phyloP scores from a whole-genome alignment of 331 rosid genomes.

The Erythrophleum ivorense region DNA sequence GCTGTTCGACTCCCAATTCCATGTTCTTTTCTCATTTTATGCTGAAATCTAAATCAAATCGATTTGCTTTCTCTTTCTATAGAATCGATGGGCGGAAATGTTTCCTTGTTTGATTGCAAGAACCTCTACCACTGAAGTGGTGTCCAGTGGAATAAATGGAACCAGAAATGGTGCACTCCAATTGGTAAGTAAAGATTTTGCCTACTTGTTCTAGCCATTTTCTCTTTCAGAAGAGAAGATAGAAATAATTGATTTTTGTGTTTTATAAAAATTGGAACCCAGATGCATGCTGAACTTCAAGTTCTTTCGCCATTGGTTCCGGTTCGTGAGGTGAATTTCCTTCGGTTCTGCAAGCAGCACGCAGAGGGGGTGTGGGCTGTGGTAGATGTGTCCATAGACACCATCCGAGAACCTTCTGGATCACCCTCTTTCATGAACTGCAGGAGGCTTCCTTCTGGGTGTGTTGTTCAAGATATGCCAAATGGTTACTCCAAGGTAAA shows the following conservation, averaged over 20 bases:
- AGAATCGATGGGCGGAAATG: conserved; percentile 97
- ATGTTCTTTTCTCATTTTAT: not conserved
- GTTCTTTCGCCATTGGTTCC: conserved; percentile 95
- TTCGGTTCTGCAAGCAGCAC: conserved; percentile 93
- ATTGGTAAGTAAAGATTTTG: conserved; percentile 50
- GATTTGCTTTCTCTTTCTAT: not conserved
- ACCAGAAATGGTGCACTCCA: conserved; percentile 95
- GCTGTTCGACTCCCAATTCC: not conserved
- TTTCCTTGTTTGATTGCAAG: conserved; percentile 90
- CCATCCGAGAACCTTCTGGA: conserved; percentile 63
- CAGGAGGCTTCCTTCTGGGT: conserved; percentile 95
- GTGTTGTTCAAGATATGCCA: conserved; percentile 94
- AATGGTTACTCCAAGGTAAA: conserved; percentile 97
- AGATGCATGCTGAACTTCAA: conserved; percentile 99
- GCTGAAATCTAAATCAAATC: not conserved
- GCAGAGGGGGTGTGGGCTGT: conserved; percentile 99
- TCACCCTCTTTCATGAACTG: conserved; percentile 62
- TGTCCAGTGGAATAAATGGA: conserved; percentile 86
- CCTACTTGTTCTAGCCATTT: not conserved
- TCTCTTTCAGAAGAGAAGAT: not conserved
- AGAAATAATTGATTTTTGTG: not conserved
- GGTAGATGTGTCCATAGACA: conserved; percentile 83
- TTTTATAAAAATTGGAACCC: not conserved
- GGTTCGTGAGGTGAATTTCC: conserved; percentile 81
- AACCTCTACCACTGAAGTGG: conserved; percentile 77